Conservation (phyloP, 495 filamentous ascomycete species). For the Penicillium arizonense region DNA sequence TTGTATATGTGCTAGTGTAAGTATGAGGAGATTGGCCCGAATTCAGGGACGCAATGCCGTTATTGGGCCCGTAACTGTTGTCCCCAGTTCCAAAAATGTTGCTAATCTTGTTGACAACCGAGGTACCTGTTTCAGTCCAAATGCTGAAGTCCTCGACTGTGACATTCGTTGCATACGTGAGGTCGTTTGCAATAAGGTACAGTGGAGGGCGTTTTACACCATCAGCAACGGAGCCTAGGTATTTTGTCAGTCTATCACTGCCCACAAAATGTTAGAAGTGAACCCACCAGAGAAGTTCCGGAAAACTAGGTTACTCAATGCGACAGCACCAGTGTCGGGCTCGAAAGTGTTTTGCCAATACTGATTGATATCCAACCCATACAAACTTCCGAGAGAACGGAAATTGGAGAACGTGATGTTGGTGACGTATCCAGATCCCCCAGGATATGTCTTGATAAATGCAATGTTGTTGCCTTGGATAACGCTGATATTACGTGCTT, state of each 20-base stretch:
- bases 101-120: constrained; percentile 40
- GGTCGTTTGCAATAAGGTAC: constrained; percentile 38
- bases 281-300: constrained; percentile 32
- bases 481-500: constrained; percentile 38
- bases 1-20: constrained; percentile 27
- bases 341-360: constrained; percentile 43
- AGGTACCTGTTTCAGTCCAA: constrained; percentile 49
- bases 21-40: constrained; percentile 11
- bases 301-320: constrained; percentile 42
- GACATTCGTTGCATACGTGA: constrained; percentile 35
- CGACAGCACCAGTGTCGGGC: constrained; percentile 41
- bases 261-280: not conserved
- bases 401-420: constrained; percentile 54
- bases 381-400: constrained; percentile 41
- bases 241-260: not conserved
- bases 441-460: constrained; percentile 57
- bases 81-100: constrained; percentile 46
- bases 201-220: constrained; percentile 47
- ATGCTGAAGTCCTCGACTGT: constrained; percentile 46
- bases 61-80: constrained; percentile 21
- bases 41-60: constrained; percentile 21
- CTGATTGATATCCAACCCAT: constrained; percentile 49
- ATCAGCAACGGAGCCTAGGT: constrained; percentile 45
- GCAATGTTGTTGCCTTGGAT: constrained; percentile 51
- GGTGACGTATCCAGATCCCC: constrained; percentile 52